These are phyloP conservation scores for Geotrichum carabidarum DNA, from an alignment of 1,139 yeast species.

Conservation along the genomic window DNA sequence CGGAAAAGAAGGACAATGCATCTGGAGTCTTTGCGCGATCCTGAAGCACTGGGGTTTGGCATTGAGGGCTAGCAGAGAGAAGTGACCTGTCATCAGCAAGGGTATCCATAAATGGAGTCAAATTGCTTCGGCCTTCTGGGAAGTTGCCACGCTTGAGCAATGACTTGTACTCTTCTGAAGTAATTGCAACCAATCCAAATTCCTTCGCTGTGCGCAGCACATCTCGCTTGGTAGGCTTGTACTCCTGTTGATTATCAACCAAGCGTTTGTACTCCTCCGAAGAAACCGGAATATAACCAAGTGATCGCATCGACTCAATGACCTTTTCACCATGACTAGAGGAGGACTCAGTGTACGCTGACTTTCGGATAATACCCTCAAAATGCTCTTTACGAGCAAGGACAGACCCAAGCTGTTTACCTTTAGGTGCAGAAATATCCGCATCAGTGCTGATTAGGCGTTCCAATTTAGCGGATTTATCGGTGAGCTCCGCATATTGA, in stretches of 20 bases:
- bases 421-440: conserved; percentile 9
- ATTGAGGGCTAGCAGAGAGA: conserved; percentile 14
- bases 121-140: conserved; percentile 1
- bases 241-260: conserved; percentile 34
- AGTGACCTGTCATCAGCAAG: conserved; percentile 1
- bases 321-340: conserved; percentile 31
- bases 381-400: conserved; percentile 37
- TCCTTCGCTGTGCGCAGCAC: conserved; percentile 38
- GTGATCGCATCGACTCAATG: conserved; percentile 33
- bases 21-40: conserved; percentile 5
- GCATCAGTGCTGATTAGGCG: conserved; percentile 4
- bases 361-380: conserved; percentile 32
- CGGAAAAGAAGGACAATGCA: background rate
- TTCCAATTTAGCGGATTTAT: conserved; percentile 16
- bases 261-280: conserved; percentile 38
- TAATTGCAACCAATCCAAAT: conserved; percentile 40
- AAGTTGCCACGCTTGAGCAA: conserved; percentile 24
- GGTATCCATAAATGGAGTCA: background rate
- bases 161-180: conserved; percentile 37
- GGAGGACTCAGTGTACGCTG: conserved; percentile 21
- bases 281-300: conserved; percentile 38
- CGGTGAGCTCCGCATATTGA: conserved; percentile 35
- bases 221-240: conserved; percentile 38
- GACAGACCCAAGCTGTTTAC: conserved; percentile 31
- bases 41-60: conserved; percentile 4